Evolutionary conservation across 768 basidiomycete genomes (phyloP), one percentile per base, ranked within the genome.

Genomic region (Artomyces pyxidatus): DNA sequence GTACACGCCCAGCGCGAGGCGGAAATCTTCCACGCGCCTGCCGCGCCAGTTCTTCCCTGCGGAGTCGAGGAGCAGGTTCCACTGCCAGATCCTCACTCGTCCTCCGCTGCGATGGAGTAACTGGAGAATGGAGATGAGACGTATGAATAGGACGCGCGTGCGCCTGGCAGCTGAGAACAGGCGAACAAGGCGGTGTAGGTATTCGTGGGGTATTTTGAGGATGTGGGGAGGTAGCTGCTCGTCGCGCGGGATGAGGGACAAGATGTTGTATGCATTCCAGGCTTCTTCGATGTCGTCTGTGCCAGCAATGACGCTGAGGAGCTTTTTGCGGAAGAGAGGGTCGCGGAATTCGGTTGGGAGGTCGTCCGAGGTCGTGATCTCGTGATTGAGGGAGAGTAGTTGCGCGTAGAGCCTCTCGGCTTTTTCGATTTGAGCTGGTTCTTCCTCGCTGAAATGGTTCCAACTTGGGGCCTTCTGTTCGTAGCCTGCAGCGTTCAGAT

Each of bases 21-120:
- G 71, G 65, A 83, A 83, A 52, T 87, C 80, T 50, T 73, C 73
- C 43, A 68, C 52, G 23, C 69, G 65, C 37, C 78, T 77, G 61
- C 74, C 79, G 49, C 85, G 74, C 68, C 74, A 80, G 3, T 84
- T 83, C 51, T 73, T 50, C 14, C 80, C 86, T 0, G 82, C 80
- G 59, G 70, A 73, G 56, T 83, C 74, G 51, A 90, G 76, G 40
- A 91, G 71, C 7, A 77, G 69, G 60, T 89, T 90, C 85, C 88
- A 90, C 61, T 88, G 78, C 72, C 78, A 79, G n/a, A 68, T 57
- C 53, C 76, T 69, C 27, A 88, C 62, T 10, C 48, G 65, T 21
- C 79, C 83, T 11, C 78, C 81, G 17, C 66, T 69, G 19, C 64
- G 65, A 49, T 74, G 77, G 35, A 90, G 66, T 38, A 71, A 71